A percentile compares a stretch with the other conserved stretches of the same genome.
Conservation (phyloP, 495 filamentous ascomycete genomes). For the Aspergillus homomorphus region DNA sequence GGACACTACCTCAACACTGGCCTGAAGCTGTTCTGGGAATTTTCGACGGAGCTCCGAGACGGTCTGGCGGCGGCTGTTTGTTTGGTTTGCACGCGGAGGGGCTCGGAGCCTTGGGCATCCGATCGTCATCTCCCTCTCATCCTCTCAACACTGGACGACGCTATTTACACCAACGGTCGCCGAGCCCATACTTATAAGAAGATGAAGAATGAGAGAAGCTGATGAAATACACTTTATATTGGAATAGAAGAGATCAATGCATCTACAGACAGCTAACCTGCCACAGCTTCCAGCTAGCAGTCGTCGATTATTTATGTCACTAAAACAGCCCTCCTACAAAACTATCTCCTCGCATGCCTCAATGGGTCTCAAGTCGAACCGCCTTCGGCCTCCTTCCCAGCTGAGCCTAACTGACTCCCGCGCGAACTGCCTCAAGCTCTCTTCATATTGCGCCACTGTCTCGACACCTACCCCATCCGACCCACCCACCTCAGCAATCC, state of each 20-base stretch:
- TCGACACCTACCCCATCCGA: slow-evolving; percentile 46
- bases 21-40: slow-evolving; percentile 39
- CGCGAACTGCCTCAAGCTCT: slow-evolving; percentile 27
- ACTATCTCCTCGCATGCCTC: slow-evolving; percentile 27
- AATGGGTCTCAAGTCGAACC: slow-evolving; percentile 26
- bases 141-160: no score
- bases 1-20: slow-evolving; percentile 23
- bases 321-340: background rate
- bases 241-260: background rate
- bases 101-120: slow-evolving; percentile 19
- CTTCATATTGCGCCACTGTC: slow-evolving; percentile 45
- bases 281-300: background rate
- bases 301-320: background rate
- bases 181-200: no score
- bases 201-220: no score
- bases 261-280: background rate
- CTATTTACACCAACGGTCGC: no score
- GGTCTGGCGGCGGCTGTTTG: slow-evolving; percentile 40
- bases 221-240: no score
- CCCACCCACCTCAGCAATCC: slow-evolving; percentile 38
- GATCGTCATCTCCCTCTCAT: no score
- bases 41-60: slow-evolving; percentile 44
- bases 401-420: slow-evolving; percentile 22
- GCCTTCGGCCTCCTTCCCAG: slow-evolving; percentile 25
- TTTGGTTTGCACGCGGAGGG: slow-evolving; percentile 45